Evolutionary conservation across 495 filamentous ascomycete species (phyloP).

Genomic region (Wilcoxina mikolae): DNA sequence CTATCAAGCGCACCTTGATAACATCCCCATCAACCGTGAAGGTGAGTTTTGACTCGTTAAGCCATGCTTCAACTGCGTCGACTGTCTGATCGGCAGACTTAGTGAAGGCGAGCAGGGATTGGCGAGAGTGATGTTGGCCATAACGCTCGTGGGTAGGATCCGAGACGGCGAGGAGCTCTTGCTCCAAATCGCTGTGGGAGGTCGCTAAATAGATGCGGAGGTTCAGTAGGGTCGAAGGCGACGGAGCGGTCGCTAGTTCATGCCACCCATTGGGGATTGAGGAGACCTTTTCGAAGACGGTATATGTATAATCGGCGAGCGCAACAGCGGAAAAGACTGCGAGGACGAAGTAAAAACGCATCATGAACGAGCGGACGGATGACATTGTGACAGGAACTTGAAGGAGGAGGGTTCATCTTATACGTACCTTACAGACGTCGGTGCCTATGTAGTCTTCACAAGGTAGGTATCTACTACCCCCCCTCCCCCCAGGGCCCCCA

Average conservation of each 20-base stretch:
- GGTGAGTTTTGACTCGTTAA: constrained; percentile 35
- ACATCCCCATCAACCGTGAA: constrained; percentile 41
- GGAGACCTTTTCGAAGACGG: background rate
- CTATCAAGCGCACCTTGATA: constrained; percentile 39
- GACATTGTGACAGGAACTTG: background rate
- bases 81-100: constrained; percentile 31
- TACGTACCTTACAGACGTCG: too few species aligned
- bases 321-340: background rate
- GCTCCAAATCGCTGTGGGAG: constrained; percentile 39
- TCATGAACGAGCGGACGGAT: background rate
- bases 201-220: constrained; percentile 39
- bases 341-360: constrained; percentile 1
- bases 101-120: constrained; percentile 37
- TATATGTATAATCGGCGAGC: background rate
- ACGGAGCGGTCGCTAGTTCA: constrained; percentile 29
- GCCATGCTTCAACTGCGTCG: constrained; percentile 36
- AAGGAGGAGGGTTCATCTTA: background rate
- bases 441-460: too few species aligned
- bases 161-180: constrained; percentile 46
- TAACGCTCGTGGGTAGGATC: constrained; percentile 46
- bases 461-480: too few species aligned
- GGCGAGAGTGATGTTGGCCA: constrained; percentile 49
- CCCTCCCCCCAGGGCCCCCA: too few species aligned
- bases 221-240: constrained; percentile 31
- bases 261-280: constrained; percentile 35